Evolutionary conservation across 768 basidiomycete species (phyloP).

Genomic region (Tylopilus vinaceipallidus): DNA sequence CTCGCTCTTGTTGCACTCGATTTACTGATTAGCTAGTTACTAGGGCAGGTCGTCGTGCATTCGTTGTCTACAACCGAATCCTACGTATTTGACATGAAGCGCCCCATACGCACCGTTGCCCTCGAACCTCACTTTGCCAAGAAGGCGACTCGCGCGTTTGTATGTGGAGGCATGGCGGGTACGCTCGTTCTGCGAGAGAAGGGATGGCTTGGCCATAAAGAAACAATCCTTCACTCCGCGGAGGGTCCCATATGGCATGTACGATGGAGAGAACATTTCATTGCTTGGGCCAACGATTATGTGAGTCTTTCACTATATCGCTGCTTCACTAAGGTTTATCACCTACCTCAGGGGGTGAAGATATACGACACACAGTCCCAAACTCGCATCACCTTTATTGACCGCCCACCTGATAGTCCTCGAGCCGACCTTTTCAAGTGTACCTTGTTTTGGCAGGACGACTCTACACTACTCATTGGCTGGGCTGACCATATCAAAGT

Average conservation of each 20-base stretch:
- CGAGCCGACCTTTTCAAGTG: slow-evolving; percentile 95
- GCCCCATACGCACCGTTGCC: slow-evolving; percentile 87
- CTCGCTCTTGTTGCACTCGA: slow-evolving; percentile 23
- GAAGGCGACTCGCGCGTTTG: slow-evolving; percentile 71
- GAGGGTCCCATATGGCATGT: slow-evolving; percentile 96
- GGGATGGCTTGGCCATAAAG: slow-evolving; percentile 95
- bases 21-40: slow-evolving; percentile 39
- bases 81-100: slow-evolving; percentile 86
- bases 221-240: slow-evolving; percentile 73
- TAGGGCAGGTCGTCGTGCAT: slow-evolving; percentile 90
- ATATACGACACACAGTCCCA: slow-evolving; percentile 84
- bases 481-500: slow-evolving; percentile 96
- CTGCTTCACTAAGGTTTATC: not conserved
- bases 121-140: slow-evolving; percentile 90
- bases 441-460: slow-evolving; percentile 89
- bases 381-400: slow-evolving; percentile 80
- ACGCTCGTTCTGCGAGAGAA: slow-evolving; percentile 87
- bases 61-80: slow-evolving; percentile 76
- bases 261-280: slow-evolving; percentile 80
- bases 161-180: slow-evolving; percentile 92
- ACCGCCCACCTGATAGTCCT: slow-evolving; percentile 78
- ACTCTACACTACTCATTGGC: slow-evolving; percentile 82
- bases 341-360: slow-evolving; percentile 74
- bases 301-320: slow-evolving; percentile 42
- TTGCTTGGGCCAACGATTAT: slow-evolving; percentile 95